Evolutionary conservation across 805 yeast species (phyloP).

Genomic region (Starmerella apicola): DNA sequence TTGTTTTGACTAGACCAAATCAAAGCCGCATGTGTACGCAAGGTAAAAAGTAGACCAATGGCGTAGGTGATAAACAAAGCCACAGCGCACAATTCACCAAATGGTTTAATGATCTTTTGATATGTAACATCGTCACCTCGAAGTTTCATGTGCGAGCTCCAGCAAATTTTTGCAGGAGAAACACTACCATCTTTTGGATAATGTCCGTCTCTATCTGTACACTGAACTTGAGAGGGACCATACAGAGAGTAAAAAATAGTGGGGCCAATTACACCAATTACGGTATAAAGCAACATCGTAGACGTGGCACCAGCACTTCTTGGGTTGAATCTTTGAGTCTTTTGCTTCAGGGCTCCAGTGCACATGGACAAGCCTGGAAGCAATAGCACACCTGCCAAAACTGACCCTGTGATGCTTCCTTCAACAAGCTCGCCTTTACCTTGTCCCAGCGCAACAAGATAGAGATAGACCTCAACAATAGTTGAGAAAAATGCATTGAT

Average conservation of each 20-base stretch:
- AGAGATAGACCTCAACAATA: constrained; percentile 80
- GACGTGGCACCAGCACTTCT: constrained; percentile 94
- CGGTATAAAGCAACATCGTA: constrained; percentile 84
- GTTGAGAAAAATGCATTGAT: constrained; percentile 97
- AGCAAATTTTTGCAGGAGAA: constrained; percentile 31
- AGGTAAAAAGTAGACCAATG: constrained; percentile 83
- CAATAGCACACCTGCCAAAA: constrained; percentile 79
- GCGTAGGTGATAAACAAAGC: constrained; percentile 72
- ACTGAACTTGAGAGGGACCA: constrained; percentile 70
- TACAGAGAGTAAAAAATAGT: constrained; percentile 80
- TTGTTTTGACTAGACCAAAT: constrained; percentile 73
- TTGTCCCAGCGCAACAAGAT: constrained; percentile 80
- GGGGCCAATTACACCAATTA: constrained; percentile 85
- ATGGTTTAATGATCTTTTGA: constrained; percentile 60
- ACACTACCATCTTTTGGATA: neutral
- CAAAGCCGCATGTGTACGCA: constrained; percentile 90
- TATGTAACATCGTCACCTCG: constrained; percentile 52
- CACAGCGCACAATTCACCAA: constrained; percentile 65
- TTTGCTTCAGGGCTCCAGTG: constrained; percentile 85
- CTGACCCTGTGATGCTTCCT: constrained; percentile 90
- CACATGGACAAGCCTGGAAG: constrained; percentile 95
- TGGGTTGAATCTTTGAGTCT: constrained; percentile 92
- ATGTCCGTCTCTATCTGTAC: constrained; percentile 27
- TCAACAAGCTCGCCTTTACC: constrained; percentile 82
- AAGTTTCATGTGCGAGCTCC: constrained; percentile 58